A percentile compares a stretch with the other conserved stretches of the same genome.
phyloP scores from a whole-genome alignment of 139 green algal genomes.

The Monoraphidium neglectum region DNA sequence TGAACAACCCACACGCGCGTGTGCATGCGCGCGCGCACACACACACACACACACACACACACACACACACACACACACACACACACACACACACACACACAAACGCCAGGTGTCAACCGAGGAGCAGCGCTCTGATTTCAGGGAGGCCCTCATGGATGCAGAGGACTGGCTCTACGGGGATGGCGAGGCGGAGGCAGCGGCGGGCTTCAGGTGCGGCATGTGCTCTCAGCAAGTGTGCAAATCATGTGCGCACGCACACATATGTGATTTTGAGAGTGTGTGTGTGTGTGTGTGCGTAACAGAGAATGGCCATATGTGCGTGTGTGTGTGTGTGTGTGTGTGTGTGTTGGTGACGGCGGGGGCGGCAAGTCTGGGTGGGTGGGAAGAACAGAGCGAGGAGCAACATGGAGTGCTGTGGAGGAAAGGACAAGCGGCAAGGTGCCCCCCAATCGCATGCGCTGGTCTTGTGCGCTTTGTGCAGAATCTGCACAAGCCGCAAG shows the following conservation, averaged over 20 bases:
- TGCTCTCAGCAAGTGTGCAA: not conserved
- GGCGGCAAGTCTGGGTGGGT: too few relatives aligned
- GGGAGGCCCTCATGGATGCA: conserved; percentile 55
- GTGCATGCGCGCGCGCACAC: not conserved
- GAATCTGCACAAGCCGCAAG: too few relatives aligned
- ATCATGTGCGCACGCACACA: not conserved
- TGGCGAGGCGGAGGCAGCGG: conserved; percentile 56
- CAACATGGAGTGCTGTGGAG: too few relatives aligned
- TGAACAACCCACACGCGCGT: not conserved
- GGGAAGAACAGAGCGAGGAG: too few relatives aligned
- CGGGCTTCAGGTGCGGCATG: conserved; percentile 2
- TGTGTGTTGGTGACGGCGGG: too few relatives aligned
- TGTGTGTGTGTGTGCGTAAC: not conserved
- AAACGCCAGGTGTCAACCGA: conserved; percentile 81
- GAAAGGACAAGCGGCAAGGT: too few relatives aligned
- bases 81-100: too few relatives aligned
- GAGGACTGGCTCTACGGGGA: conserved; percentile 98
- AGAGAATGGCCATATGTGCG: not conserved
- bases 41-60: too few relatives aligned
- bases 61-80: too few relatives aligned
- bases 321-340: too few relatives aligned
- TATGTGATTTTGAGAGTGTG: not conserved
- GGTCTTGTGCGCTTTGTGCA: too few relatives aligned
- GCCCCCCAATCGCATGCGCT: too few relatives aligned
- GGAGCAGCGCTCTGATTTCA: conserved; percentile 68